A percentile compares a stretch with the other conserved stretches of the same genome.
Evolutionary conservation across 2,329 filamentous ascomycete species (phyloP).

Genomic region (Fusarium agapanthi): DNA sequence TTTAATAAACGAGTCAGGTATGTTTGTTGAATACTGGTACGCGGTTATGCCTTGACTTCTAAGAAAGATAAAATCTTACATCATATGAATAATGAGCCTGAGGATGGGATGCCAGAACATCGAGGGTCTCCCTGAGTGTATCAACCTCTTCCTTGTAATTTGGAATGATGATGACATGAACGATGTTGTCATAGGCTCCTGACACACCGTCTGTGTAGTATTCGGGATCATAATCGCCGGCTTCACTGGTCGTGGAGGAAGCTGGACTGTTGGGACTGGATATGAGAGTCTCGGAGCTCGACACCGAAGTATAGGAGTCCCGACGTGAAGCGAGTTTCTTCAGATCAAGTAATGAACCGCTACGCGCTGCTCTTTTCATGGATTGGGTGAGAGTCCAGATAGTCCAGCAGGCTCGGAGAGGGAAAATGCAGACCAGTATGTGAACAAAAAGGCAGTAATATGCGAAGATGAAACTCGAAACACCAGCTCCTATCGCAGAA

Average conservation of each 20-base stretch:
- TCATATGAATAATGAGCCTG: constrained; percentile 72
- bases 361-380: constrained; percentile 56
- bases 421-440: constrained; percentile 69
- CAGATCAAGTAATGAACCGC: constrained; percentile 55
- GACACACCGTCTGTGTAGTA: constrained; percentile 56
- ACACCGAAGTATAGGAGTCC: constrained; percentile 62
- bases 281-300: constrained; percentile 64
- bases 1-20: not conserved
- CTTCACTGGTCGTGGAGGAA: constrained; percentile 60
- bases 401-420: constrained; percentile 68
- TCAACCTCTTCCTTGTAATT: constrained; percentile 80
- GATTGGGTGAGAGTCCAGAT: constrained; percentile 65
- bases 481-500: constrained; percentile 53
- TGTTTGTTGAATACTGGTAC: not conserved
- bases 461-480: constrained; percentile 65
- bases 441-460: constrained; percentile 74
- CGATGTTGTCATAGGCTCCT: constrained; percentile 54
- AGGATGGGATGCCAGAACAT: constrained; percentile 73
- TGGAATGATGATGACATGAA: constrained; percentile 75
- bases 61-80: constrained; percentile 60
- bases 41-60: too few relatives aligned
- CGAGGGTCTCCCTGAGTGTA: constrained; percentile 72
- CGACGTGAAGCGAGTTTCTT: constrained; percentile 60
- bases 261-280: constrained; percentile 54
- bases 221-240: constrained; percentile 60